Conservation (phyloP, 495 filamentous ascomycete genomes). For the Ascodesmis nigricans region DNA sequence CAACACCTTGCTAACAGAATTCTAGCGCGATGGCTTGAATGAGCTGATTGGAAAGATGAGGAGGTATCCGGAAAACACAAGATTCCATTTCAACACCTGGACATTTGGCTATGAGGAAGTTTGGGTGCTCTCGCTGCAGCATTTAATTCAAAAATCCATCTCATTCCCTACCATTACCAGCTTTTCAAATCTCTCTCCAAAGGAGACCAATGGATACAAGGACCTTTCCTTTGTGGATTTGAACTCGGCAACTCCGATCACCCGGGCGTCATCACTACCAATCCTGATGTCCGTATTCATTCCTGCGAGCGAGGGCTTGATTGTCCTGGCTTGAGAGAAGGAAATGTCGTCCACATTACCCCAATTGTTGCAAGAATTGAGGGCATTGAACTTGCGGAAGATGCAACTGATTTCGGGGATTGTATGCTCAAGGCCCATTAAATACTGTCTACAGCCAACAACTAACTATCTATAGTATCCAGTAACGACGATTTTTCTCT, state of each 20-base stretch:
- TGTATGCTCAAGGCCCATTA: slow-evolving; percentile 7
- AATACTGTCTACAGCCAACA: too few species aligned
- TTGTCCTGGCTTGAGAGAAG: slow-evolving; percentile 33
- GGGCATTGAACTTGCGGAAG: slow-evolving; percentile 42
- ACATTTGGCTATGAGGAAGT: slow-evolving; percentile 72
- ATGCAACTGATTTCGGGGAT: slow-evolving; percentile 54
- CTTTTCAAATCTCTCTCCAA: slow-evolving; percentile 45
- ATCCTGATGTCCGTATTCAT: slow-evolving; percentile 49
- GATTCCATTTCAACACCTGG: slow-evolving; percentile 77
- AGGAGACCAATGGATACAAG: slow-evolving; percentile 23
- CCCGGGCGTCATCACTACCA: slow-evolving; percentile 46
- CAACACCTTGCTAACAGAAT: background rate
- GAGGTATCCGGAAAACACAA: slow-evolving; percentile 47
- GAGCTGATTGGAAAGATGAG: slow-evolving; percentile 51
- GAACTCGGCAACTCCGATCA: slow-evolving; percentile 47
- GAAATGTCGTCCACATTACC: slow-evolving; percentile 47
- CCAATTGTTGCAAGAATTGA: slow-evolving; percentile 44
- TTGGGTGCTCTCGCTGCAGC: slow-evolving; percentile 61
- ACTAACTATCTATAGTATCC: slow-evolving; percentile 6
- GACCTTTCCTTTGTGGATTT: slow-evolving; percentile 50
- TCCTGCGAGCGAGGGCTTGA: slow-evolving; percentile 58
- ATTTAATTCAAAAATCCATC: slow-evolving; percentile 51
- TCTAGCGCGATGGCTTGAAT: slow-evolving; percentile 45
- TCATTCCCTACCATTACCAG: slow-evolving; percentile 55
- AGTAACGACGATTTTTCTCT: slow-evolving; percentile 17